Evolutionary conservation across 805 yeast genomes (phyloP).

Genomic region (Sporopachydermia quercuum): DNA sequence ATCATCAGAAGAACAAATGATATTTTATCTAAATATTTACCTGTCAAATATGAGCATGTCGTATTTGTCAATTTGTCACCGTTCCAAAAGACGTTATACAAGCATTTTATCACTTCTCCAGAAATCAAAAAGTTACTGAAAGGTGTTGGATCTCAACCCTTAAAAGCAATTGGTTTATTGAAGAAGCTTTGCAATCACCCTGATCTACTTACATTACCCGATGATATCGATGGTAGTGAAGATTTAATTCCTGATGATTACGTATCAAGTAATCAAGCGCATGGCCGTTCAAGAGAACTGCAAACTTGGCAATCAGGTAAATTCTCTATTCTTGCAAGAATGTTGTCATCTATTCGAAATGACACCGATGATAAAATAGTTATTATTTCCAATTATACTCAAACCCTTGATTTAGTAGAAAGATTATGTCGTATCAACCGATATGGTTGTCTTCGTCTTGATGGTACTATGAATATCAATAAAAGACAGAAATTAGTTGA

Average conservation of each 20-base stretch:
- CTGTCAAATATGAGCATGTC: slow-evolving; percentile 93
- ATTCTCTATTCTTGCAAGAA: slow-evolving; percentile 70
- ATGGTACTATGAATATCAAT: slow-evolving; percentile 85
- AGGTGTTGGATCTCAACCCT: slow-evolving; percentile 66
- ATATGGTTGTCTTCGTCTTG: slow-evolving; percentile 72
- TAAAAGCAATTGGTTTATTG: slow-evolving; percentile 76
- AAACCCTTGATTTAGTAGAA: slow-evolving; percentile 83
- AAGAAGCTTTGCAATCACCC: slow-evolving; percentile 94
- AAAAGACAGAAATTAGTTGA: slow-evolving; percentile 91
- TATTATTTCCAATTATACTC: slow-evolving; percentile 86
- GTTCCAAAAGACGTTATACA: slow-evolving; percentile 57
- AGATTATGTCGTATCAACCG: slow-evolving; percentile 59
- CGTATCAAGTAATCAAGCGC: slow-evolving; percentile 22
- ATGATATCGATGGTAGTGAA: slow-evolving; percentile 61
- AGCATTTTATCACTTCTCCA: slow-evolving; percentile 64
- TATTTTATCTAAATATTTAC: slow-evolving; percentile 81
- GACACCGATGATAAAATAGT: slow-evolving; percentile 94
- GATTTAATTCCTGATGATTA: slow-evolving; percentile 64
- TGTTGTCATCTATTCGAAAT: slow-evolving; percentile 54
- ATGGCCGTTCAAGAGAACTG: slow-evolving; percentile 54
- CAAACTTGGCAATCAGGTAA: slow-evolving; percentile 81
- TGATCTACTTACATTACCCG: slow-evolving; percentile 59
- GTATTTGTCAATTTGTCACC: slow-evolving; percentile 79
- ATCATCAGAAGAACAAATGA: slow-evolving; percentile 94
- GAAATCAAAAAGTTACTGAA: slow-evolving; percentile 52